Evolutionary conservation across 1,139 yeast species (phyloP), one percentile per base, ranked within the genome.

Genomic region (Candida tetrigidarum): DNA sequence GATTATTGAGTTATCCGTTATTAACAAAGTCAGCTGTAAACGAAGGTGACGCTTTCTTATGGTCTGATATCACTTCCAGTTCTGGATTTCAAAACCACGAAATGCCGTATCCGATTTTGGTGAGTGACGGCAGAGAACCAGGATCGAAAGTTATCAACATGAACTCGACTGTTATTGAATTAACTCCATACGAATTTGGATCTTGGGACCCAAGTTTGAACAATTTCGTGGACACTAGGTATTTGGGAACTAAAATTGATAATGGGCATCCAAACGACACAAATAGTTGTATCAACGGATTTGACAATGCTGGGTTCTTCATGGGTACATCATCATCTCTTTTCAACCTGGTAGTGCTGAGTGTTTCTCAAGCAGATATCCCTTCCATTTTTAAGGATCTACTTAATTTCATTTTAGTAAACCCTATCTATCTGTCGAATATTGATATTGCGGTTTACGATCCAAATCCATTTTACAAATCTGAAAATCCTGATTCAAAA

Each of bases 241-340:
- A 87, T 59, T 49, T 71, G 47, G 77, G 78, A 3, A 60, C 74
- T 11, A 51, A 61, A 1, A 66, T 67, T n/a, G 52, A 52, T 30
- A 64, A 67, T 46, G 76, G 76, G 44, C 47, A 19, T 64, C 72
- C 11, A 22, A 22, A 4, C 55, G 56, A 28, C 15, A 28, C 16
- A 10, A 25, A 25, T 38, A 55, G 50, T 19, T 87, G 96, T 66
- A 66, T 80, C 45, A 76, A 72, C 11, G 96, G 95, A 2, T 83
- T 77, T 52, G 96, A 87, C 63, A 87, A 87, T 59, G 85, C 87
- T 4, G 96, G 92, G 1, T 87, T 80, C 60, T 71, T 85, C 36
- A 66, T 86, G 64, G 96, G 95, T 36, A 84, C 95, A 2, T 85
- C 95, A 0, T 84, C 96, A 0, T 75, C 93, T 0, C 69, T 90